These are phyloP conservation scores for Lyophyllum atratum DNA, from an alignment of 768 basidiomycete genomes.

Conservation along the genomic window DNA sequence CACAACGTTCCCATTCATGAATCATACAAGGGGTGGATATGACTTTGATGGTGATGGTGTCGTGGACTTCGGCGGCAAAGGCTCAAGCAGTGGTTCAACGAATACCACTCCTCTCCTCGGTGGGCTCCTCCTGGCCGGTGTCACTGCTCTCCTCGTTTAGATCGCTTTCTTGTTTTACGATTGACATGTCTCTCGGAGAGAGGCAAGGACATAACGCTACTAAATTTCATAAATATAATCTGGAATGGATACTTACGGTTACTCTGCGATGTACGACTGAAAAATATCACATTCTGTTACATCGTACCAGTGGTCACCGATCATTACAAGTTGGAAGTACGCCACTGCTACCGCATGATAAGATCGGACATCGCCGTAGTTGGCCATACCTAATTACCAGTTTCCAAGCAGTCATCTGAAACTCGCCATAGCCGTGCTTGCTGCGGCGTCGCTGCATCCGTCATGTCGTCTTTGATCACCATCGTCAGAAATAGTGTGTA, in stretches of 20 bases:
- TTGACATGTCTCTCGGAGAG: slow-evolving; percentile 11
- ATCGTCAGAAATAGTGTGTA: slow-evolving; percentile 44
- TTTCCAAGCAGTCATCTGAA: not conserved
- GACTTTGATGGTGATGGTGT: slow-evolving; percentile 43
- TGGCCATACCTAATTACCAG: not conserved
- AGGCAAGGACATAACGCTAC: slow-evolving; percentile 12
- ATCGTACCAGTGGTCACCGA: not conserved
- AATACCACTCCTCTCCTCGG: slow-evolving; percentile 12
- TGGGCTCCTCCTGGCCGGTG: slow-evolving; percentile 9
- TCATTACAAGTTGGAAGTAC: not conserved
- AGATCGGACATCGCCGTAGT: slow-evolving; percentile 23
- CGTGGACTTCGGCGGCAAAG: slow-evolving; percentile 19
- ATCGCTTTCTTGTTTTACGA: slow-evolving; percentile 12
- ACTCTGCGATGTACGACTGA: not conserved
- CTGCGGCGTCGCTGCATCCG: slow-evolving; percentile 2
- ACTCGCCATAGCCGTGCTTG: not conserved
- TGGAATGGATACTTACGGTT: not conserved
- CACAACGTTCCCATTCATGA: slow-evolving; percentile 57
- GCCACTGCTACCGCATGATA: not conserved
- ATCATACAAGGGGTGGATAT: slow-evolving; percentile 37
- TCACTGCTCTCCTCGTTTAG: slow-evolving; percentile 13
- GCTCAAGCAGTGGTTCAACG: slow-evolving; percentile 7
- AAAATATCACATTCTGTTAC: not conserved
- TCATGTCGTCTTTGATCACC: slow-evolving; percentile 45
- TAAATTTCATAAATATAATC: slow-evolving; percentile 1